phyloP scores from a whole-genome alignment of 257 asterid genomes.

The Galeopsis tetrahit region DNA sequence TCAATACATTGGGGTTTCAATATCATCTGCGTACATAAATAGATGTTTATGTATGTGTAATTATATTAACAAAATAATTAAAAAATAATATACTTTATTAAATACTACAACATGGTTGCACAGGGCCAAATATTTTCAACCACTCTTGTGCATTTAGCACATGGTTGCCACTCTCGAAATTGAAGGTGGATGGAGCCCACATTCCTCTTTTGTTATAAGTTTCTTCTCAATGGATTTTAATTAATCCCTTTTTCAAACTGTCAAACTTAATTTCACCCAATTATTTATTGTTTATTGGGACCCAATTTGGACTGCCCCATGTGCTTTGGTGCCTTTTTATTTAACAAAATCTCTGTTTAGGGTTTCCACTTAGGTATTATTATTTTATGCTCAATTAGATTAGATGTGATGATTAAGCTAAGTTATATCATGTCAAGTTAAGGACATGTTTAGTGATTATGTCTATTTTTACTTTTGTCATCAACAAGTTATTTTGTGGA shows the following conservation, averaged over 20 bases:
- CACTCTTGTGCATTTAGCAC: slow-evolving; percentile 31
- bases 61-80: neutral
- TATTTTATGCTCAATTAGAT: slow-evolving; percentile 15
- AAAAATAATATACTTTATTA: neutral
- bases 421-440: slow-evolving; percentile 36
- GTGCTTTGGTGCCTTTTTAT: slow-evolving; percentile 41
- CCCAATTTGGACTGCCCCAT: slow-evolving; percentile 46
- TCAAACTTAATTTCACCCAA: slow-evolving; percentile 31
- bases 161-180: slow-evolving; percentile 40
- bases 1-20: neutral
- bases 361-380: slow-evolving; percentile 31
- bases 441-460: slow-evolving; percentile 32
- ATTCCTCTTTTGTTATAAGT: slow-evolving; percentile 31
- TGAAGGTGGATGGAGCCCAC: slow-evolving; percentile 42
- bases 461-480: slow-evolving; percentile 39
- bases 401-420: slow-evolving; percentile 36
- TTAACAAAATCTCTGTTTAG: slow-evolving; percentile 34
- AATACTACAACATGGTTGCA: neutral
- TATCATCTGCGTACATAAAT: no score
- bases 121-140: slow-evolving; percentile 7
- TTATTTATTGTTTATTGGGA: slow-evolving; percentile 36
- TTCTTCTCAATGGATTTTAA: slow-evolving; percentile 38
- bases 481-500: slow-evolving; percentile 29
- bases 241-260: slow-evolving; percentile 40
- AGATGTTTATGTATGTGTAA: no score